A percentile compares a stretch with the other conserved stretches of the same genome.
Conservation (phyloP, 805 yeast genomes). For the Lipomyces sp. region DNA sequence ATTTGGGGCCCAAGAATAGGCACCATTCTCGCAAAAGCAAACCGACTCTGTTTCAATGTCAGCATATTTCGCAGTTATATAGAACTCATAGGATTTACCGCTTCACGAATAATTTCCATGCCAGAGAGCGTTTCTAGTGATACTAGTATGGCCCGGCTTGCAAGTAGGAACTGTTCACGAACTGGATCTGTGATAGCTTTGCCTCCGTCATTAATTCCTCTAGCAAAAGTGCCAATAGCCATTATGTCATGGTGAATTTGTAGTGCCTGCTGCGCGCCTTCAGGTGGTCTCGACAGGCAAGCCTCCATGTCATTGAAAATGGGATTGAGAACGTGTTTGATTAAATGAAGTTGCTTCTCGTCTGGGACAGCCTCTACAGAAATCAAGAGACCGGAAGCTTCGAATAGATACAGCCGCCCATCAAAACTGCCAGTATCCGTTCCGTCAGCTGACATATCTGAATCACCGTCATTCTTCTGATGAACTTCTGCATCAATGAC, state of each 20-base stretch:
- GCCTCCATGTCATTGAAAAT: slow-evolving; percentile 71
- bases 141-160: slow-evolving; percentile 81
- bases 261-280: slow-evolving; percentile 56
- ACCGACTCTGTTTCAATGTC: slow-evolving; percentile 50
- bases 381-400: slow-evolving; percentile 79
- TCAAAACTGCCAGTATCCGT: slow-evolving; percentile 63
- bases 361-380: slow-evolving; percentile 51
- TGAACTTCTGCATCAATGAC: slow-evolving; percentile 61
- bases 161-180: slow-evolving; percentile 61
- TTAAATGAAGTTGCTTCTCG: slow-evolving; percentile 46
- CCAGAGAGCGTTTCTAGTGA: slow-evolving; percentile 76
- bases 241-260: slow-evolving; percentile 85
- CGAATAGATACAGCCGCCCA: slow-evolving; percentile 81
- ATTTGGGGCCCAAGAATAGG: slow-evolving; percentile 65
- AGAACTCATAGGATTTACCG: slow-evolving; percentile 50
- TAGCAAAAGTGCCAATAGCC: slow-evolving; percentile 87
- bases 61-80: neutral
- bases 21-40: slow-evolving; percentile 83
- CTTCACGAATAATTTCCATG: slow-evolving; percentile 75
- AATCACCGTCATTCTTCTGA: slow-evolving; percentile 44
- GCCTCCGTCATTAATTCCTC: slow-evolving; percentile 70
- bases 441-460: slow-evolving; percentile 58
- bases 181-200: slow-evolving; percentile 41
- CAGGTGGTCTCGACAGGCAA: slow-evolving; percentile 54
- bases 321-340: slow-evolving; percentile 67